Base-by-base conservation (phyloP, 2,329 filamentous ascomycete species). In the Neonectria ditissima region DNA sequence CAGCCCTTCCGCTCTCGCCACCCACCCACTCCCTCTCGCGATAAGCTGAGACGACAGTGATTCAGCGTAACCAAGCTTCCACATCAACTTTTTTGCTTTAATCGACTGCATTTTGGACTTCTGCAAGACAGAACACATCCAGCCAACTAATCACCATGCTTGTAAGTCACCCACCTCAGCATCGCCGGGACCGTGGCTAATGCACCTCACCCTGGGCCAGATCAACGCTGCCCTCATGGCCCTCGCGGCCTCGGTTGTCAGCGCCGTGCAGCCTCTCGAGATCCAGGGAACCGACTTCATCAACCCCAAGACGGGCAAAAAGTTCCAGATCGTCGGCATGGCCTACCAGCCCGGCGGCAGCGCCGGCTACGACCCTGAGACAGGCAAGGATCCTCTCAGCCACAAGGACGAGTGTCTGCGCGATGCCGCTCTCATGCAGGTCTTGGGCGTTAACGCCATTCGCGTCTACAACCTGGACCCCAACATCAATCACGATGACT, bases 391-490 rank as follows among this genome's bases (percentile, higher is more conserved):
- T 73, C 87, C 89, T 32, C 82, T 91, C 34, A 89, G 86, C 73
- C 77, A 90, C 74, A 80, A 80, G 58, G 81, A 84, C 52, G 78
- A 83, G 62, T 91, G 89, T 78, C 78, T 87, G 73, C 86, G 89
- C 66, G 89, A 91, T 82, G 88, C 87, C 47, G 87, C 88, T 32
- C 81, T 91, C 62, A 86, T 90, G 82, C 88, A 91, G 80, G 79
- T 82, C 57, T 81, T 90, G 58, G 87, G 89, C 65, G 81, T 90
- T 75, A 91, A 91, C 80, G 82, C 89, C 65, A 88, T 91, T 73
- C 89, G 89, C 53, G 87, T 90, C n/a, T 91, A 91, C 81, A 91
- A 91, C 80, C 77, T 91, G 65, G 84, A 89, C 76, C 89, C 88
- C 30, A 77, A 89, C 72, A 77, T 90, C 65, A 90, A 91, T 81